A percentile compares a stretch with the other conserved stretches of the same genome.
phyloP scores from a whole-genome alignment of 306 rosid genomes.

The Echinosophora koreensis region DNA sequence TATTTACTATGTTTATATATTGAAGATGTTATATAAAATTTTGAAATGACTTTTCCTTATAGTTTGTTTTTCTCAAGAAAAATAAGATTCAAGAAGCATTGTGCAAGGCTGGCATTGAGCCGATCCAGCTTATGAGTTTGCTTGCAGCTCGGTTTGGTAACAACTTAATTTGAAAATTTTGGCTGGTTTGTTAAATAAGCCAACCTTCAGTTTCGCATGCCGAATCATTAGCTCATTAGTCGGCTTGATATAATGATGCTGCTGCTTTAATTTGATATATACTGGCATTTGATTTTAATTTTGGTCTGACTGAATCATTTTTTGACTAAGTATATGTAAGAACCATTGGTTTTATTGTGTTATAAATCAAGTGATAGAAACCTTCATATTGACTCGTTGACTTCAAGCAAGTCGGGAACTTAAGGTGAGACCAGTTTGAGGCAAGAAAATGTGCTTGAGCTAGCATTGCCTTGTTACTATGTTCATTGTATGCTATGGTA shows the following conservation, averaged over 20 bases:
- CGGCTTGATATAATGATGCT: background rate
- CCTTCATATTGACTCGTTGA: background rate
- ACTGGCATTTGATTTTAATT: background rate
- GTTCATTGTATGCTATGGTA: conserved; percentile 17
- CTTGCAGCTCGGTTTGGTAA: background rate
- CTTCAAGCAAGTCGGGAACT: background rate
- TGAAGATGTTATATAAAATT: background rate
- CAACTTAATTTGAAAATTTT: background rate
- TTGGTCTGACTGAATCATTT: too few species aligned
- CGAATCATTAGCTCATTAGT: background rate
- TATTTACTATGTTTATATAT: conserved; percentile 34
- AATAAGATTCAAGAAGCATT: background rate
- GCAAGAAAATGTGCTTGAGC: conserved; percentile 6
- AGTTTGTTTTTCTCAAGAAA: background rate
- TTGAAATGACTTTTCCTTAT: conserved; percentile 6
- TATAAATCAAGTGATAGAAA: background rate
- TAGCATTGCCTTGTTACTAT: background rate
- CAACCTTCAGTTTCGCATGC: background rate
- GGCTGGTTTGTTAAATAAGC: background rate
- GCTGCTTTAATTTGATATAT: background rate
- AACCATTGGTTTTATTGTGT: background rate
- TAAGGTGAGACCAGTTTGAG: background rate
- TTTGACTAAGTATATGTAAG: background rate
- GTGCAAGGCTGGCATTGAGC: background rate
- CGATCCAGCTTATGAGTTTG: background rate